These are phyloP conservation scores for Pelargonium citronellum DNA, from an alignment of 441 rosid genomes.

Conservation along the genomic window DNA sequence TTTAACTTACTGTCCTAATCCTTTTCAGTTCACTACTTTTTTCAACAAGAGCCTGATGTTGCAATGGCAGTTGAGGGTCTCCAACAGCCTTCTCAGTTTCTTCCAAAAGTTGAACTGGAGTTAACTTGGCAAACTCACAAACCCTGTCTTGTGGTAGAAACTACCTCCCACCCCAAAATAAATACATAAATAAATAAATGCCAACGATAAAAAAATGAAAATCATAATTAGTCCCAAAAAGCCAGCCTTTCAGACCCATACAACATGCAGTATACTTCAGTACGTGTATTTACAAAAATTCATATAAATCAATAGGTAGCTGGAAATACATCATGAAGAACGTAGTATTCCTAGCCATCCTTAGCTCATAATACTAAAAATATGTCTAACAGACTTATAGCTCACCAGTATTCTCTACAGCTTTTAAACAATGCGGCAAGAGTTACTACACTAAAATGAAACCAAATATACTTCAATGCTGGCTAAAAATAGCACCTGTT, in stretches of 20 bases:
- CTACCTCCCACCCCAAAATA: constrained; percentile 25
- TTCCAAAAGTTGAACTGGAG: constrained; percentile 89
- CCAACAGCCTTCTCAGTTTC: constrained; percentile 99
- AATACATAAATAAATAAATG: background rate
- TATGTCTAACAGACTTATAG: background rate
- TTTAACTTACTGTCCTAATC: constrained; percentile 47
- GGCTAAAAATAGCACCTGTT: background rate
- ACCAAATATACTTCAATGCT: background rate
- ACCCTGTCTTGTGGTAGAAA: constrained; percentile 95
- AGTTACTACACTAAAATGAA: background rate
- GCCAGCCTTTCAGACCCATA: background rate
- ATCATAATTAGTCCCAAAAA: background rate
- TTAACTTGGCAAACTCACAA: constrained; percentile 86
- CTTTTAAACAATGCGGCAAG: background rate
- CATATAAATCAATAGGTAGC: background rate
- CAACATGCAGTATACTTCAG: constrained; percentile 4
- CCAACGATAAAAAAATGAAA: background rate
- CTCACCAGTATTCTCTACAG: constrained; percentile 1
- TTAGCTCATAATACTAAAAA: background rate
- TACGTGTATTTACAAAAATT: background rate
- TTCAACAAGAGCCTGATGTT: constrained; percentile 62
- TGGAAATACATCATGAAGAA: background rate
- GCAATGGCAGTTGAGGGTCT: constrained; percentile 84
- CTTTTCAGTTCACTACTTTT: constrained; percentile 67
- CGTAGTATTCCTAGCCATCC: background rate